Conservation (phyloP, 225 moss, liverwort and hornwort genomes). For the Straminergon stramineum region DNA sequence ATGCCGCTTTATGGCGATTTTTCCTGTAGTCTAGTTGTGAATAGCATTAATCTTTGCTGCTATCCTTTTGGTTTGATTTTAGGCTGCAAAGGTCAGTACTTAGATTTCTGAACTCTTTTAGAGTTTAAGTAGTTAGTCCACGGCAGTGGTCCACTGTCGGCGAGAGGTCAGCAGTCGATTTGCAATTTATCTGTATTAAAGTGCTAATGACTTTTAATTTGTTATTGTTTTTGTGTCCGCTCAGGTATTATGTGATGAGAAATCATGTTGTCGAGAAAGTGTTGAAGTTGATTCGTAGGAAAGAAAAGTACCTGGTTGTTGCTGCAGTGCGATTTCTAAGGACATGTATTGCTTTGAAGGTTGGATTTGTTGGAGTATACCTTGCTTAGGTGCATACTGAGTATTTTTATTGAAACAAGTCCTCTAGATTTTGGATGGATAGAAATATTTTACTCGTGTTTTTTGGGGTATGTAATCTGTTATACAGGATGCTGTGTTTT, state of each 20-base stretch:
- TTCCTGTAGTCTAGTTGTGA: neutral
- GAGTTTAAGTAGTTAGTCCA: neutral
- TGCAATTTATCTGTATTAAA: neutral
- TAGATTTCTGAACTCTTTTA: neutral
- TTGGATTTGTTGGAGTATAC: constrained; percentile 31
- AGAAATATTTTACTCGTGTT: neutral
- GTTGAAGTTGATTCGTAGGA: constrained; percentile 82
- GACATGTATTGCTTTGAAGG: constrained; percentile 91
- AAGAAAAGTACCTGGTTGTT: constrained; percentile 95
- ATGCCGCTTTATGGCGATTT: neutral
- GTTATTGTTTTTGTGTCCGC: neutral
- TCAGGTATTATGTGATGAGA: constrained; percentile 96
- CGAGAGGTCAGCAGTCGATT: neutral
- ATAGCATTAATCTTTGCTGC: neutral
- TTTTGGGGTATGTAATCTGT: neutral
- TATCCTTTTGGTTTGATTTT: neutral
- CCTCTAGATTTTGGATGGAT: neutral
- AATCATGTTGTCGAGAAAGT: constrained; percentile 97
- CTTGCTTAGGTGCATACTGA: constrained; percentile 26
- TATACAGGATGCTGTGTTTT: neutral
- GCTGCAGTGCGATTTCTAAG: constrained; percentile 97
- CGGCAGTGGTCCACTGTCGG: neutral
- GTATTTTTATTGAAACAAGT: constrained; percentile 1
- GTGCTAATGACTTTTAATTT: neutral
- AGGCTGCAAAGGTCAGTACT: neutral